Evolutionary conservation across 1,284 basidiomycete genomes (phyloP).

Genomic region (Takashimella koratensis): DNA sequence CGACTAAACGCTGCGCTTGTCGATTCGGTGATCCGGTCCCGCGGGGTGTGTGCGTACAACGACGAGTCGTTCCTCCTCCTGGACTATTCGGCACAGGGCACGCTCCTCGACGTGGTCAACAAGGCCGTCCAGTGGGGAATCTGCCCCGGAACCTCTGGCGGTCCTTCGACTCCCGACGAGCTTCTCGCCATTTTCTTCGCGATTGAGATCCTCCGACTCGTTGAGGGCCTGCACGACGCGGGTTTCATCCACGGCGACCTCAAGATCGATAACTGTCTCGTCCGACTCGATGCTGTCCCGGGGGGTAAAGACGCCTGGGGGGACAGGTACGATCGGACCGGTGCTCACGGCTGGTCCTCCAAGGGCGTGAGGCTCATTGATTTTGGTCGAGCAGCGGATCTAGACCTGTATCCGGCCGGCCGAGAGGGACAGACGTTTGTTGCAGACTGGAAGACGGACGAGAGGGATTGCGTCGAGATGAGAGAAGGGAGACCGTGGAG

Average conservation of each 20-base stretch:
- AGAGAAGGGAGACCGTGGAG: slow-evolving; percentile 80
- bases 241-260: slow-evolving; percentile 96
- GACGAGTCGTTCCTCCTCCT: slow-evolving; percentile 91
- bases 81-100: slow-evolving; percentile 86
- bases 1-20: slow-evolving; percentile 59
- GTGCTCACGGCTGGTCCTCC: slow-evolving; percentile 74
- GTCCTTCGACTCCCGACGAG: slow-evolving; percentile 66
- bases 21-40: slow-evolving; percentile 67
- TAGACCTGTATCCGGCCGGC: slow-evolving; percentile 66
- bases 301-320: slow-evolving; percentile 69
- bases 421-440: slow-evolving; percentile 63
- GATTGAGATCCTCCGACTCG: slow-evolving; percentile 76
- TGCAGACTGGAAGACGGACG: slow-evolving; percentile 83
- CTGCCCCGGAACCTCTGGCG: slow-evolving; percentile 37
- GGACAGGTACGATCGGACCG: slow-evolving; percentile 66
- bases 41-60: slow-evolving; percentile 71
- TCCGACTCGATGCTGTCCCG: slow-evolving; percentile 79
- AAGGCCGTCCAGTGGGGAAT: slow-evolving; percentile 62
- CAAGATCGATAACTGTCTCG: slow-evolving; percentile 97
- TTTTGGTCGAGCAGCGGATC: slow-evolving; percentile 92
- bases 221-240: slow-evolving; percentile 74
- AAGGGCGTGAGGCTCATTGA: slow-evolving; percentile 94
- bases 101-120: slow-evolving; percentile 90
- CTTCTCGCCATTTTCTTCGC: slow-evolving; percentile 93
- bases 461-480: slow-evolving; percentile 86